These are phyloP conservation scores for Aspergillus campestris DNA, from an alignment of 495 filamentous ascomycete genomes.

Conservation along the genomic window DNA sequence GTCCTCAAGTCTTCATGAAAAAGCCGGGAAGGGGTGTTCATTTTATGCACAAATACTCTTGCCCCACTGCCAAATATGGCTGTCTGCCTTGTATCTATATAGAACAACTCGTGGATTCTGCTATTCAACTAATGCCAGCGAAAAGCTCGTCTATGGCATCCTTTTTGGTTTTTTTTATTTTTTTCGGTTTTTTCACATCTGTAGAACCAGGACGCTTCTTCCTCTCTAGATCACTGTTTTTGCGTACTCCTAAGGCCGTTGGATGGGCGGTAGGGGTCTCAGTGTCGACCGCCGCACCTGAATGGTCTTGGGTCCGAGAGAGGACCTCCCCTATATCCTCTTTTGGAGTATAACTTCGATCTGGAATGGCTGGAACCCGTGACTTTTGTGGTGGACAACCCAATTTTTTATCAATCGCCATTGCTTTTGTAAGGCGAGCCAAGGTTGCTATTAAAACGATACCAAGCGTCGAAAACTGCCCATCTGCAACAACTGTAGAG, in stretches of 20 bases:
- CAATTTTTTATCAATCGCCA: slow-evolving; percentile 23
- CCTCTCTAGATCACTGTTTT: slow-evolving; percentile 6
- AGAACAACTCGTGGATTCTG: neutral
- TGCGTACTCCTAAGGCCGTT: neutral
- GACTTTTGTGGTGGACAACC: slow-evolving; percentile 1
- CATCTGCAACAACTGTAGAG: slow-evolving; percentile 59
- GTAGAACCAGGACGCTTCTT: neutral
- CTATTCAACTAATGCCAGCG: slow-evolving; percentile 16
- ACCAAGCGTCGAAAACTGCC: slow-evolving; percentile 72
- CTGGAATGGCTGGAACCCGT: neutral
- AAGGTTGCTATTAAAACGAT: slow-evolving; percentile 59
- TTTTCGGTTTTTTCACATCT: slow-evolving; percentile 4
- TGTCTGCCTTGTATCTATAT: neutral
- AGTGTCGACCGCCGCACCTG: too few relatives aligned
- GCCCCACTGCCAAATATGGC: neutral
- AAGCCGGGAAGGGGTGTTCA: neutral
- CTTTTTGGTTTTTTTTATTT: slow-evolving; percentile 39
- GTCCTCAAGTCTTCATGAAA: neutral
- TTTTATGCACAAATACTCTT: neutral
- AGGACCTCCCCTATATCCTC: slow-evolving; percentile 32
- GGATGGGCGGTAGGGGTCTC: neutral
- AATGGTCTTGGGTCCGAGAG: slow-evolving; percentile 8
- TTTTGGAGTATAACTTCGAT: neutral
- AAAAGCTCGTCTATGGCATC: slow-evolving; percentile 61
- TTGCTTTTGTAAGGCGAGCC: slow-evolving; percentile 46